Conservation (phyloP, 352 stramenopile genomes). For the Pythium pyrilobum region DNA sequence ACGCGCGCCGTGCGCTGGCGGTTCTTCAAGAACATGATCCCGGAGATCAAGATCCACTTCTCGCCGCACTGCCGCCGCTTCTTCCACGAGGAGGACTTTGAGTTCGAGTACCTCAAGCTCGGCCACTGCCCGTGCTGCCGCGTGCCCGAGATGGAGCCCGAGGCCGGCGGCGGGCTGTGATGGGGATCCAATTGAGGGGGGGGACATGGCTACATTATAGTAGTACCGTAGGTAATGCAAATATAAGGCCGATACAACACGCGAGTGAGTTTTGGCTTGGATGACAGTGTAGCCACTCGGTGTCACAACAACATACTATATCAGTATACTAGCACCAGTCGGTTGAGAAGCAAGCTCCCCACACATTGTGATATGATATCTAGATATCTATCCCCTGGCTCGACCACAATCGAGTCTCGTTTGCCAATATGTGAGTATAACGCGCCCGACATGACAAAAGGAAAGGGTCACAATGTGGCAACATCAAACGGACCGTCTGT, state of each 20-base stretch:
- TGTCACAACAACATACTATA: no score
- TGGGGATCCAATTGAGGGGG: neutral
- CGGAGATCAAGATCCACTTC: conserved; percentile 90
- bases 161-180: neutral
- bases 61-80: conserved; percentile 89
- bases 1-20: conserved; percentile 45
- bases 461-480: no score
- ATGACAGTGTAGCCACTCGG: no score
- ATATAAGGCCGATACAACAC: neutral
- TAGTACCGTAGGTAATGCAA: neutral
- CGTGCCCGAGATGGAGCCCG: conserved; percentile 39
- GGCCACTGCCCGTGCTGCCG: conserved; percentile 88
- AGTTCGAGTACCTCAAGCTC: conserved; percentile 90
- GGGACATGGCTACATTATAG: neutral
- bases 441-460: no score
- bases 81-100: conserved; percentile 95
- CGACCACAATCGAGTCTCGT: no score
- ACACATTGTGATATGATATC: no score
- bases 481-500: no score
- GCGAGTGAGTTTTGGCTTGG: no score
- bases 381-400: no score
- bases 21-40: conserved; percentile 93
- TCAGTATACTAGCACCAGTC: no score
- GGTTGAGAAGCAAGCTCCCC: no score
- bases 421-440: no score